Conservation (phyloP, 2,329 filamentous ascomycete species). For the Cercospora sp. region DNA sequence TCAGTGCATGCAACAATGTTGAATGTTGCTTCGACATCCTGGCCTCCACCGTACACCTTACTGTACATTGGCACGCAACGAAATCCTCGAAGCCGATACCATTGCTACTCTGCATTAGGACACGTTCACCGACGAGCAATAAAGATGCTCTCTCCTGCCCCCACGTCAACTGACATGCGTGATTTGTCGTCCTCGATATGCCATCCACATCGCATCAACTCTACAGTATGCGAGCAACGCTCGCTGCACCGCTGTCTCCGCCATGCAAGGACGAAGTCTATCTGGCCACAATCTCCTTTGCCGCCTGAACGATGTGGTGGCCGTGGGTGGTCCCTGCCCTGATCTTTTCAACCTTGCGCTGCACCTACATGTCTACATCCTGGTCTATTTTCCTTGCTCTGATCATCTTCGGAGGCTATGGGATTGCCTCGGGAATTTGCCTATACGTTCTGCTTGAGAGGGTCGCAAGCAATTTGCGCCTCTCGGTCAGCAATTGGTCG, state of each 20-base stretch:
- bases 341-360: too few relatives aligned
- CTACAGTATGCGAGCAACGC: neutral
- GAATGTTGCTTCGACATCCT: neutral
- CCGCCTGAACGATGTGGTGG: neutral
- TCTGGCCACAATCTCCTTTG: neutral
- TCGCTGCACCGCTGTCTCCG: neutral
- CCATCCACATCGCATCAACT: neutral
- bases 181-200: neutral
- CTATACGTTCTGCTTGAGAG: neutral
- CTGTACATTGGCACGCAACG: neutral
- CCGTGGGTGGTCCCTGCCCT: neutral
- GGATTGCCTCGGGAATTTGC: neutral
- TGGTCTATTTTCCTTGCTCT: neutral
- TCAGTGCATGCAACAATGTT: neutral
- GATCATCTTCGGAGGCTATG: neutral
- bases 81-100: neutral
- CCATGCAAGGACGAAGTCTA: neutral
- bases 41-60: neutral
- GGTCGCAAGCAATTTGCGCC: neutral
- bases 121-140: neutral
- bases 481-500: neutral
- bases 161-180: neutral
- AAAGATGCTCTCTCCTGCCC: neutral
- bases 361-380: neutral
- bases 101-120: neutral